These are phyloP conservation scores for Zygosaccharomyces gambellarensis DNA, from an alignment of 805 yeast genomes.

Conservation along the genomic window DNA sequence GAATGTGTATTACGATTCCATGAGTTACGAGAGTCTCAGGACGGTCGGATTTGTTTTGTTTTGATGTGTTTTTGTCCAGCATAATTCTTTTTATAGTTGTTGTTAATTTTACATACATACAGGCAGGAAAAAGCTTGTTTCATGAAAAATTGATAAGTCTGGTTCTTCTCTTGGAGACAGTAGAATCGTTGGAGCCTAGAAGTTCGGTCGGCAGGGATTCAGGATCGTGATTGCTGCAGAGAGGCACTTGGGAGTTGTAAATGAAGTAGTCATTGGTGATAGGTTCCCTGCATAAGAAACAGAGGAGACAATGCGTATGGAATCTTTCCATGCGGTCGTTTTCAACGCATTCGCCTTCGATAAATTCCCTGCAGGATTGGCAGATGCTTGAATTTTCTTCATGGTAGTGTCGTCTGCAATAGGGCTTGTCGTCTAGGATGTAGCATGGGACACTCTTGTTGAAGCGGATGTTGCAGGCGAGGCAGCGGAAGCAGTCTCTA, in stretches of 20 bases:
- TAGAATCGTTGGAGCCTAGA: constrained; percentile 7
- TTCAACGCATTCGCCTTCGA: constrained; percentile 88
- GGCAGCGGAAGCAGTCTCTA: constrained; percentile 75
- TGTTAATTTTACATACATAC: not conserved
- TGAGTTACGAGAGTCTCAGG: no score
- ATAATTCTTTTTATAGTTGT: not conserved
- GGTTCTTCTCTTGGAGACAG: constrained; percentile 31
- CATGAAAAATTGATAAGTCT: constrained; percentile 26
- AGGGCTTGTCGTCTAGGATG: constrained; percentile 73
- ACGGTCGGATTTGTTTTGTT: no score
- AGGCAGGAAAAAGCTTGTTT: not conserved
- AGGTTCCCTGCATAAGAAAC: constrained; percentile 51
- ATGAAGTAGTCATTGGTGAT: constrained; percentile 51
- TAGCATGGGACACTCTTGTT: constrained; percentile 63
- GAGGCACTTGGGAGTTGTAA: constrained; percentile 26
- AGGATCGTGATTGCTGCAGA: constrained; percentile 32
- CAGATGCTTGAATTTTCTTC: constrained; percentile 71
- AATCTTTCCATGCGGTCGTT: constrained; percentile 66
- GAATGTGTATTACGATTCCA: not conserved
- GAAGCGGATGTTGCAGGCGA: constrained; percentile 53
- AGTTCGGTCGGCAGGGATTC: constrained; percentile 19
- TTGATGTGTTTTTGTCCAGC: not conserved
- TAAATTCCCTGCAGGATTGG: constrained; percentile 61
- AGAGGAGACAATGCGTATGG: constrained; percentile 68
- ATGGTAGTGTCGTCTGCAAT: constrained; percentile 76